These are phyloP conservation scores for Lablab purpureus DNA, from an alignment of 306 rosid species.

Conservation along the genomic window DNA sequence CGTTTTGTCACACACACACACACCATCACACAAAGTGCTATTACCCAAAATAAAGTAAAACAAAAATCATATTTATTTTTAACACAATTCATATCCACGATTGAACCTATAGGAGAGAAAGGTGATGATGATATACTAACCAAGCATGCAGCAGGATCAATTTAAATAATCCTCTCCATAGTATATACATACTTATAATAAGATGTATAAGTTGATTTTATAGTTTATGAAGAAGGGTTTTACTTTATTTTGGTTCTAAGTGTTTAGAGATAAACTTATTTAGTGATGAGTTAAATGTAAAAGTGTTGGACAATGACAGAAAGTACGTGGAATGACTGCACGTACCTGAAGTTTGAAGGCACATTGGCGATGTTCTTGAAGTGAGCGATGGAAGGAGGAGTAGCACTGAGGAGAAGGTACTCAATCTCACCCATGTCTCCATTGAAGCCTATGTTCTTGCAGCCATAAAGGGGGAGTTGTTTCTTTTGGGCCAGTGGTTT, in stretches of 20 bases:
- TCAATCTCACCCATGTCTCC: slow-evolving; percentile 86
- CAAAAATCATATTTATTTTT: background rate
- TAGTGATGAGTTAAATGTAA: background rate
- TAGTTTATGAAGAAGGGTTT: too few species aligned
- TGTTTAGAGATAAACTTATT: too few species aligned
- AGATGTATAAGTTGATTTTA: too few species aligned
- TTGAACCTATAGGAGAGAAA: too few species aligned
- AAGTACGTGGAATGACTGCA: slow-evolving; percentile 14
- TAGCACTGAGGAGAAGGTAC: slow-evolving; percentile 62
- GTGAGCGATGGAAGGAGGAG: slow-evolving; percentile 54
- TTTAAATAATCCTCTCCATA: too few species aligned
- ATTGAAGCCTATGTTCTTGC: slow-evolving; percentile 74
- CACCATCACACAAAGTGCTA: background rate
- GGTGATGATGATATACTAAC: background rate
- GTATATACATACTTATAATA: too few species aligned
- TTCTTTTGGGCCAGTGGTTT: slow-evolving; percentile 60
- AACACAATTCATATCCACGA: background rate
- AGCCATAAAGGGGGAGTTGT: slow-evolving; percentile 70
- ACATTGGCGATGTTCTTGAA: slow-evolving; percentile 52
- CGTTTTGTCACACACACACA: slow-evolving; percentile 33
- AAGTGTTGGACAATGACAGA: slow-evolving; percentile 30
- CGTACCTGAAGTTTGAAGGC: slow-evolving; percentile 68
- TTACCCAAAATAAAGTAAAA: background rate
- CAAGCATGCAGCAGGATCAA: background rate
- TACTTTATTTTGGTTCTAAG: too few species aligned